Evolutionary conservation across 257 asterid species (phyloP).

Genomic region (Forsythia suspensa): DNA sequence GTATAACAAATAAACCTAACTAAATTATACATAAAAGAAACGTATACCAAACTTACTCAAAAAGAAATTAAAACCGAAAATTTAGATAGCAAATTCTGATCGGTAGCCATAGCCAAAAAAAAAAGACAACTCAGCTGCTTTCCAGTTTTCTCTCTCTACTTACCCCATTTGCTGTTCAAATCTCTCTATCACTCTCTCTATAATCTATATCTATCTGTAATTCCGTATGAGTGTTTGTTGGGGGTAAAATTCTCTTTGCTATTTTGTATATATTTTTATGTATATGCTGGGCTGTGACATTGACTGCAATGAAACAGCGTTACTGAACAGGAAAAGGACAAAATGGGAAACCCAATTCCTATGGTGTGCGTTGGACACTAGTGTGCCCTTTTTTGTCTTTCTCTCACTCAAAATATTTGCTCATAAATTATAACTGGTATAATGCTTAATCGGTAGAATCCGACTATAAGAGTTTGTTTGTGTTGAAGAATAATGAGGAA

Average conservation of each 20-base stretch:
- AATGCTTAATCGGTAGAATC: no score
- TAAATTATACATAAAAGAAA: constrained; percentile 19
- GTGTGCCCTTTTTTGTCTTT: constrained; percentile 13
- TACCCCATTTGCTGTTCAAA: constrained; percentile 45
- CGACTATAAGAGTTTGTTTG: no score
- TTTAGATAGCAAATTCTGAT: constrained; percentile 15
- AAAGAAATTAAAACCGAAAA: constrained; percentile 27
- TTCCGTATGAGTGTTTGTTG: neutral
- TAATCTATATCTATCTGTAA: neutral
- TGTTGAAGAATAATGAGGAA: no score
- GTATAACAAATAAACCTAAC: neutral
- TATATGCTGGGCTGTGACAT: constrained; percentile 33
- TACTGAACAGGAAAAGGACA: constrained; percentile 27
- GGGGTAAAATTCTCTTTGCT: constrained; percentile 22
- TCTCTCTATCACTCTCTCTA: constrained; percentile 32
- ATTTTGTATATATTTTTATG: constrained; percentile 5
- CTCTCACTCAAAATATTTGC: neutral
- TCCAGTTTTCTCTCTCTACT: constrained; percentile 30
- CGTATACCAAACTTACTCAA: constrained; percentile 39
- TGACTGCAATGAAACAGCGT: constrained; percentile 5
- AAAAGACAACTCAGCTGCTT: constrained; percentile 35
- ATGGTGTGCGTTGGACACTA: neutral
- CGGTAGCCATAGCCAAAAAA: constrained; percentile 22
- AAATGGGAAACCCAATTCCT: constrained; percentile 11
- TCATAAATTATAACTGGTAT: no score